phyloP scores from a whole-genome alignment of 2,329 filamentous ascomycete genomes.

The Fusarium chuoi region DNA sequence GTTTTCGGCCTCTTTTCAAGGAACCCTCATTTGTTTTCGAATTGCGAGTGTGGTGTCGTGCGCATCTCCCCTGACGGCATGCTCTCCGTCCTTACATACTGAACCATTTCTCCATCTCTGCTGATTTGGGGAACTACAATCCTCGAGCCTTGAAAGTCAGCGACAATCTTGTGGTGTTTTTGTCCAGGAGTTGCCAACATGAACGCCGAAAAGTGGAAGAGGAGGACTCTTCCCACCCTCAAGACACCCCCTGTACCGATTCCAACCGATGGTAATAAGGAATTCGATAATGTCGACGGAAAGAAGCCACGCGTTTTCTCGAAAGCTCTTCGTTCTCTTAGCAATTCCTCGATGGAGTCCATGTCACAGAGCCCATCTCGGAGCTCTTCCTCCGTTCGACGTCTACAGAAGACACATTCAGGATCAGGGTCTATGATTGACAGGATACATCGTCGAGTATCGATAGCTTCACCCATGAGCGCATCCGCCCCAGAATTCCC shows the following conservation, averaged over 20 bases:
- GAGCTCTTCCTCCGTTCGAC: conserved; percentile 47
- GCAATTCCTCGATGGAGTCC: conserved; percentile 55
- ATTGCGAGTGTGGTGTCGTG: conserved; percentile 16
- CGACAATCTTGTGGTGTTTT: background rate
- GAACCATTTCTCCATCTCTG: conserved; percentile 7
- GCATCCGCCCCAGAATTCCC: conserved; percentile 47
- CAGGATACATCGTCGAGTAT: conserved; percentile 54
- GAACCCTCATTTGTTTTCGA: conserved; percentile 25
- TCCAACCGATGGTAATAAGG: conserved; percentile 30
- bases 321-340: conserved; percentile 53
- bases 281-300: conserved; percentile 42
- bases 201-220: conserved; percentile 50
- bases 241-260: conserved; percentile 39
- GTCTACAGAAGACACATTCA: conserved; percentile 53
- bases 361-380: conserved; percentile 47
- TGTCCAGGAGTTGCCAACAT: conserved; percentile 33
- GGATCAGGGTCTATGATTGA: conserved; percentile 55
- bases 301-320: conserved; percentile 52
- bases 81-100: conserved; percentile 29
- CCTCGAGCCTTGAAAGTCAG: conserved; percentile 4
- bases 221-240: conserved; percentile 47
- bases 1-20: conserved; percentile 4
- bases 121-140: conserved; percentile 8
- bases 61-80: conserved; percentile 30
- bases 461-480: conserved; percentile 50